Conservation (phyloP, 1,139 yeast genomes). For the Kurtzmaniella natalensis region DNA sequence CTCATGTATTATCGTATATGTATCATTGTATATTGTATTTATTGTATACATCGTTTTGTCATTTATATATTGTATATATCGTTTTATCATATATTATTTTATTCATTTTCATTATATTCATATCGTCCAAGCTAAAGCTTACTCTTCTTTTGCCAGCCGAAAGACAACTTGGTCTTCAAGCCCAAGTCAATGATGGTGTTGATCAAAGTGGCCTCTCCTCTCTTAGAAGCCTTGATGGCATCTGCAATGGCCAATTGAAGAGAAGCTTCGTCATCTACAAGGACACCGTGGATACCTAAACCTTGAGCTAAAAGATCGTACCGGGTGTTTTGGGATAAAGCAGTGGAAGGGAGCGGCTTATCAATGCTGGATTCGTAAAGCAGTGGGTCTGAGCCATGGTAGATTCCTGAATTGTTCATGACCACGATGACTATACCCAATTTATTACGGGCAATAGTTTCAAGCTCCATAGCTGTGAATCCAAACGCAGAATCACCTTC, state of each 20-base stretch:
- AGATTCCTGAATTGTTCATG: slow-evolving; percentile 67
- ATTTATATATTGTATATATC: no score
- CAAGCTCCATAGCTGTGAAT: slow-evolving; percentile 61
- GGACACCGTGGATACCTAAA: slow-evolving; percentile 51
- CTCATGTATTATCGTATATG: no score
- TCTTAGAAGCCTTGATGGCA: slow-evolving; percentile 31
- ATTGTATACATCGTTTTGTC: no score
- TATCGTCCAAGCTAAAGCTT: no score
- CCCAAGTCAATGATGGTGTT: slow-evolving; percentile 59
- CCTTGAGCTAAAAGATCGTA: slow-evolving; percentile 52
- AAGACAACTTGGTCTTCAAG: slow-evolving; percentile 46
- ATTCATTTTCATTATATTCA: no score
- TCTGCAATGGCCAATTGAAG: slow-evolving; percentile 29
- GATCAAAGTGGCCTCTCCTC: slow-evolving; percentile 38
- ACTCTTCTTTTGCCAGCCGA: slow-evolving; percentile 56
- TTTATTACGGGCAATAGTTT: slow-evolving; percentile 52
- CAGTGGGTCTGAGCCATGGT: slow-evolving; percentile 49
- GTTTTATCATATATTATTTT: no score
- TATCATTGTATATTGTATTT: no score
- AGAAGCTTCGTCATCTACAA: slow-evolving; percentile 36
- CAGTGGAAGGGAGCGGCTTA: slow-evolving; percentile 48
- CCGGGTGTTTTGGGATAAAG: slow-evolving; percentile 48
- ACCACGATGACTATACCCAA: slow-evolving; percentile 53
- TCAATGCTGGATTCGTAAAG: slow-evolving; percentile 14
- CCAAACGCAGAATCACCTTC: slow-evolving; percentile 76